A percentile compares a stretch with the other conserved stretches of the same genome.
These are phyloP conservation scores for Colletotrichum falcatum DNA, from an alignment of 2,329 filamentous ascomycete genomes.

Conservation along the genomic window DNA sequence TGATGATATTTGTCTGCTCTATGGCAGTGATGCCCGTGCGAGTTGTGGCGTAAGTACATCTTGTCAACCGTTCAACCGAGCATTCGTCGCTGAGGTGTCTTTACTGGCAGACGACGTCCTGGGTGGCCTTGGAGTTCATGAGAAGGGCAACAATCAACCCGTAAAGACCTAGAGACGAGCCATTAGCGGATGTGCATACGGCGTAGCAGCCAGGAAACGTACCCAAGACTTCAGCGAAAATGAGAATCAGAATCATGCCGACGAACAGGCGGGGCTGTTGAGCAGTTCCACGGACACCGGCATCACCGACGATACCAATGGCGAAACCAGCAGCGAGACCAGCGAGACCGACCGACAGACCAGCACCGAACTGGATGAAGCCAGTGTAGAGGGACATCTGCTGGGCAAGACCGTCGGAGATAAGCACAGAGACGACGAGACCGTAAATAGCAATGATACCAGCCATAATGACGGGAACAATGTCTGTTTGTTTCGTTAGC, in stretches of 20 bases:
- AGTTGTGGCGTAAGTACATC: slow-evolving; percentile 47
- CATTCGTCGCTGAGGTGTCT: slow-evolving; percentile 41
- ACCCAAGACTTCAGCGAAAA: slow-evolving; percentile 99
- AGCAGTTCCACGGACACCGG: slow-evolving; percentile 87
- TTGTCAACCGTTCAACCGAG: slow-evolving; percentile 52
- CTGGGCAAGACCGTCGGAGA: slow-evolving; percentile 83
- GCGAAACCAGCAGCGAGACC: slow-evolving; percentile 88
- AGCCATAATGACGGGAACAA: slow-evolving; percentile 99
- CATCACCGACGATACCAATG: slow-evolving; percentile 89
- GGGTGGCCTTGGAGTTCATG: slow-evolving; percentile 95
- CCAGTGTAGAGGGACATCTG: slow-evolving; percentile 80
- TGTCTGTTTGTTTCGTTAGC: slow-evolving; percentile 71
- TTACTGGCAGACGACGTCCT: slow-evolving; percentile 72
- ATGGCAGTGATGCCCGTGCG: slow-evolving; percentile 41
- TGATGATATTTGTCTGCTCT: slow-evolving; percentile 43
- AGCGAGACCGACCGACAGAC: slow-evolving; percentile 83
- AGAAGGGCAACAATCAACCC: slow-evolving; percentile 98
- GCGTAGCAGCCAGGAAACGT: slow-evolving; percentile 52
- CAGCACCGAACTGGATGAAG: slow-evolving; percentile 88
- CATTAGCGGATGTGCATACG: slow-evolving; percentile 26
- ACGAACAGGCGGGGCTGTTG: slow-evolving; percentile 90
- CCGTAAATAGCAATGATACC: slow-evolving; percentile 99
- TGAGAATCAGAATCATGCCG: slow-evolving; percentile 98
- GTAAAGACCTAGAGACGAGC: slow-evolving; percentile 82
- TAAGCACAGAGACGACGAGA: slow-evolving; percentile 87